A percentile compares a stretch with the other conserved stretches of the same genome.
Conservation (phyloP, 768 basidiomycete species). For the Mycena belliarum region DNA sequence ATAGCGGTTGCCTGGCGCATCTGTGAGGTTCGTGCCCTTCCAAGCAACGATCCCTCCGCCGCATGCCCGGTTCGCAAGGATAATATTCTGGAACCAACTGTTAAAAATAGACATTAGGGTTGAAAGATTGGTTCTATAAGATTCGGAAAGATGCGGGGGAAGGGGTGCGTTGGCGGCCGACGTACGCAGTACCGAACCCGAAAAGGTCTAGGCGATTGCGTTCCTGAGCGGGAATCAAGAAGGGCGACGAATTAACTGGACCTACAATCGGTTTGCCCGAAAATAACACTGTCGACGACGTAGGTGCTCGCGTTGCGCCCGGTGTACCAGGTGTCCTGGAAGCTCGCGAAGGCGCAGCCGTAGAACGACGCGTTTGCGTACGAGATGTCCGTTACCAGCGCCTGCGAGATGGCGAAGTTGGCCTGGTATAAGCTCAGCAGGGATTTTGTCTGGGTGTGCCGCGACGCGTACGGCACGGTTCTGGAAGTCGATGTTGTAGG, state of each 20-base stretch:
- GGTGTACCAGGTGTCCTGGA: constrained; percentile 68
- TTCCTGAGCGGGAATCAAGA: not conserved
- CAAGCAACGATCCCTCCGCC: constrained; percentile 69
- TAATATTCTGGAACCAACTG: constrained; percentile 62
- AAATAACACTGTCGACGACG: constrained; percentile 61
- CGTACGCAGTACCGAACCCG: constrained; percentile 62
- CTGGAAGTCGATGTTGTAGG: constrained; percentile 67
- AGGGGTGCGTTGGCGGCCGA: too few species aligned
- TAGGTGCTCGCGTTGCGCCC: constrained; percentile 60
- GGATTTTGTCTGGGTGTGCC: not conserved
- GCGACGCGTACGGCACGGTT: constrained; percentile 60
- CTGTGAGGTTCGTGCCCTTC: constrained; percentile 57
- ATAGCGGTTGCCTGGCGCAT: constrained; percentile 51
- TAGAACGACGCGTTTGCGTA: constrained; percentile 72
- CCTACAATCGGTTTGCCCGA: constrained; percentile 65
- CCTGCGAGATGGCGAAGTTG: constrained; percentile 60
- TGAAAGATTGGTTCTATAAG: too few species aligned
- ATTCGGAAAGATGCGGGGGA: too few species aligned
- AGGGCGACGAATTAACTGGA: not conserved
- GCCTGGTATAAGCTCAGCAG: constrained; percentile 32
- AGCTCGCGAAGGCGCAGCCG: constrained; percentile 60
- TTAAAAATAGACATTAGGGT: not conserved
- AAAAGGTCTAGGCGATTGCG: constrained; percentile 45
- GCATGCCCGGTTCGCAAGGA: constrained; percentile 62
- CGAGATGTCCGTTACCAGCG: constrained; percentile 61